Evolutionary conservation across 106 monocot genomes (phyloP), one percentile per base, ranked within the genome.

Genomic region (Chionographis japonica): DNA sequence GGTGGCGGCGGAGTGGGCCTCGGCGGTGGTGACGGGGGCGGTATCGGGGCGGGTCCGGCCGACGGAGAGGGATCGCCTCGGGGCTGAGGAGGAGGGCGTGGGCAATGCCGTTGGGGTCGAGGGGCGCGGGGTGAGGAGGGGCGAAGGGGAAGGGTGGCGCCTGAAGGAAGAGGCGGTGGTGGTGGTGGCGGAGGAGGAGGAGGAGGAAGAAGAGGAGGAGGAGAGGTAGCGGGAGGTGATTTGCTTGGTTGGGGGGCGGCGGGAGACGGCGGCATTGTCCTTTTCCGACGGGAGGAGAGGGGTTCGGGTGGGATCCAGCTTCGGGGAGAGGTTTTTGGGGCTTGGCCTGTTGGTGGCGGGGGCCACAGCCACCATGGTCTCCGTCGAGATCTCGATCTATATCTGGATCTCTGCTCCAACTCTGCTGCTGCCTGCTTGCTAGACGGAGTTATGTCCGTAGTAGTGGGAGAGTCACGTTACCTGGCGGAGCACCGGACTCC

Each of bases 31-130:
- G 12, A 67, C 65, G 19, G 66, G 78, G 18, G 78, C 71, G 2
- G 88, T 78, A 17, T 91, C 83, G 15, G 74, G 43, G n/a, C n/a
- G n/a, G n/a, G n/a, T n/a, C 3, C 95, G 95, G 60, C 86, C 88
- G 36, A 75, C 95, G 16, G 95, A 95, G 67, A 72, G 91, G 18
- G 91, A 86, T n/a, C 95, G 79, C 71, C 79, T 79, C n/a, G 78
- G 68, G 18, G 61, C 7, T 11, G 70, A 17, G 50, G 65, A 39
- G 0, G 20, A 18, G 46, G 78, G 58, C n/a, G n/a, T n/a, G n/a
- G n/a, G n/a, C n/a, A n/a, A n/a, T n/a, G n/a, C n/a, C n/a, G n/a
- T n/a, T 13, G 82, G 69, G 2, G 80, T 65, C 13, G 88, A 61
- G 1, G 83, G 56, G 12, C 80, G 78, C 2, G 64, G 52, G 18